phyloP scores from a whole-genome alignment of 2,329 filamentous ascomycete species.

The Sclerotinia minor region DNA sequence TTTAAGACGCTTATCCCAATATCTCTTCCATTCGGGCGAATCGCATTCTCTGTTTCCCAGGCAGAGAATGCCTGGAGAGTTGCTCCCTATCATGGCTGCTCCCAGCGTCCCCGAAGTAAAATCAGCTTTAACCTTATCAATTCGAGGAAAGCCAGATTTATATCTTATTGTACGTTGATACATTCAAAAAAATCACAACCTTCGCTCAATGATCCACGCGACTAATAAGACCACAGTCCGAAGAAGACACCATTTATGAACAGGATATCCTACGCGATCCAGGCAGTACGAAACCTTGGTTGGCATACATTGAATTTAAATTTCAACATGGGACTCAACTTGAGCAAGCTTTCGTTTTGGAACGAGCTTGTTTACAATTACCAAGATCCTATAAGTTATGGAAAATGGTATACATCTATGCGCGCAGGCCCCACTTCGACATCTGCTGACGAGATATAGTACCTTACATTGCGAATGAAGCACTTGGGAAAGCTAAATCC shows the following conservation, averaged over 20 bases:
- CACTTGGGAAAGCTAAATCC: conserved; percentile 83
- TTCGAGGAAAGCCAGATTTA: conserved; percentile 41
- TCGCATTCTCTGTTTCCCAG: conserved; percentile 34
- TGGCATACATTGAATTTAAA: conserved; percentile 92
- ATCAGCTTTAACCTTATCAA: conserved; percentile 32
- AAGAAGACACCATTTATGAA: conserved; percentile 93
- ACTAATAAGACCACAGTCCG: conserved; percentile 55
- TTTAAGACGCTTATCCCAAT: conserved; percentile 25
- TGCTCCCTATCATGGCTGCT: conserved; percentile 42
- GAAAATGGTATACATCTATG: conserved; percentile 68
- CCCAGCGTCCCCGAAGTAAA: conserved; percentile 33
- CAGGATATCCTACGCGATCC: conserved; percentile 88
- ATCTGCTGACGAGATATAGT: conserved; percentile 51
- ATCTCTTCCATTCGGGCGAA: conserved; percentile 29
- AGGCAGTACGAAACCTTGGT: conserved; percentile 88
- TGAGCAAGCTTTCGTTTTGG: conserved; percentile 85
- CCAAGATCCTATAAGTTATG: conserved; percentile 97
- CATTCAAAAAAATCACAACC: background rate
- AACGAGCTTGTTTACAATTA: conserved; percentile 84
- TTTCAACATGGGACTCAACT: conserved; percentile 77
- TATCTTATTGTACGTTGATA: conserved; percentile 42
- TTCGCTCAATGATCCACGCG: background rate
- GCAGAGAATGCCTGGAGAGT: conserved; percentile 43
- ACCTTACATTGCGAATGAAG: conserved; percentile 79
- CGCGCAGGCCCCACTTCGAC: conserved; percentile 8